These are phyloP conservation scores for Thyridium curvatum DNA, from an alignment of 2,329 filamentous ascomycete genomes.

Conservation along the genomic window DNA sequence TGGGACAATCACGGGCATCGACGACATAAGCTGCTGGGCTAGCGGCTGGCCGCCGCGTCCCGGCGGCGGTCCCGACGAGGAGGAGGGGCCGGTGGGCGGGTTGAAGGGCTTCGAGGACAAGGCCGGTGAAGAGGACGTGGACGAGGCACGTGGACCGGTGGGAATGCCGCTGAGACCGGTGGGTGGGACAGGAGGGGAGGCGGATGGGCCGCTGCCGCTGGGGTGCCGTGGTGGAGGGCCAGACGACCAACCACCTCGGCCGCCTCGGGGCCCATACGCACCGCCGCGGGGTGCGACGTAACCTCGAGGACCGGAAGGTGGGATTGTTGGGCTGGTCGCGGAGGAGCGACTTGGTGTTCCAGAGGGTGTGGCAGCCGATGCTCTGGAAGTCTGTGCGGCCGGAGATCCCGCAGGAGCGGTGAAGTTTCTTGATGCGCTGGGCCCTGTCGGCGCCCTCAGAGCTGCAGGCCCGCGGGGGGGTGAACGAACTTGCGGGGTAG, in stretches of 20 bases:
- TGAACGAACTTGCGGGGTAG: slow-evolving; percentile 29
- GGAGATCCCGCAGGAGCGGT: slow-evolving; percentile 21
- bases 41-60: slow-evolving; percentile 27
- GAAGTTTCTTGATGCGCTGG: slow-evolving; percentile 29
- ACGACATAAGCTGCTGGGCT: slow-evolving; percentile 44
- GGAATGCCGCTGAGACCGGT: slow-evolving; percentile 27
- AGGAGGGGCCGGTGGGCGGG: slow-evolving; percentile 47
- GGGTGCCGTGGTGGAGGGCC: slow-evolving; percentile 26
- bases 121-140: slow-evolving; percentile 27
- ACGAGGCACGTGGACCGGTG: slow-evolving; percentile 34
- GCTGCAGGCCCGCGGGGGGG: slow-evolving; percentile 51
- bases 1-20: slow-evolving; percentile 40
- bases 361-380: slow-evolving; percentile 10
- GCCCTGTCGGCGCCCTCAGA: slow-evolving; percentile 42
- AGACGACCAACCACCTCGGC: slow-evolving; percentile 36
- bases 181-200: not conserved
- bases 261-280: slow-evolving; percentile 34
- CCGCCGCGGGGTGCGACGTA: slow-evolving; percentile 42
- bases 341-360: slow-evolving; percentile 20
- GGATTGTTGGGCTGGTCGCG: slow-evolving; percentile 38
- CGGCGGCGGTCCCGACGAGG: slow-evolving; percentile 23
- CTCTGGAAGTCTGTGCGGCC: not conserved
- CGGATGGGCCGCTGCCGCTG: slow-evolving; percentile 25
- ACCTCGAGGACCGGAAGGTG: slow-evolving; percentile 48
- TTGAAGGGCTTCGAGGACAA: slow-evolving; percentile 43